A percentile compares a stretch with the other conserved stretches of the same genome.
phyloP scores from a whole-genome alignment of 768 basidiomycete species.

The Pilatotrama ljubarskyi region DNA sequence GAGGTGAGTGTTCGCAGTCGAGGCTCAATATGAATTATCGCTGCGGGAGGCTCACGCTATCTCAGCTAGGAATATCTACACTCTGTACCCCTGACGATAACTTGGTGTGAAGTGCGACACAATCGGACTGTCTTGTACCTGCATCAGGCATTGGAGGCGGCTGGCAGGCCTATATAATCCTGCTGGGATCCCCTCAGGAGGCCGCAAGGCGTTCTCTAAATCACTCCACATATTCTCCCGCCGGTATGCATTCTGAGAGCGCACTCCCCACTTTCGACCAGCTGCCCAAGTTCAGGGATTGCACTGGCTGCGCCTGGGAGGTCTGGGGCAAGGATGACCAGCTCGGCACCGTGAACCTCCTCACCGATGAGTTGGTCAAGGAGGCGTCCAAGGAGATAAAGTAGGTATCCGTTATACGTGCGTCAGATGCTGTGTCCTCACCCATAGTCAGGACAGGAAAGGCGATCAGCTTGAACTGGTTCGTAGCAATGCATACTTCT shows the following conservation, averaged over 20 bases:
- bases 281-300: conserved; percentile 42
- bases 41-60: too few relatives aligned
- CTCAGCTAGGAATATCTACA: too few relatives aligned
- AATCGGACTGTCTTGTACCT: background rate
- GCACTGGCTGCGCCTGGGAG: conserved; percentile 64
- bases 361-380: conserved; percentile 65
- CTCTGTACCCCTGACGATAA: too few relatives aligned
- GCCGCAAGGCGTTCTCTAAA: background rate
- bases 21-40: too few relatives aligned
- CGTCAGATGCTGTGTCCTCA: background rate
- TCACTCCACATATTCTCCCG: background rate
- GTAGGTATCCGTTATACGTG: conserved; percentile 37
- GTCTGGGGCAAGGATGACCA: conserved; percentile 68
- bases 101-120: too few relatives aligned
- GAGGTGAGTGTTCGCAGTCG: too few relatives aligned
- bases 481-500: conserved; percentile 25
- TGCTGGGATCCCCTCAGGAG: background rate
- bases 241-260: conserved; percentile 16
- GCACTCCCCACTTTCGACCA: conserved; percentile 50
- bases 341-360: conserved; percentile 64
- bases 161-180: background rate
- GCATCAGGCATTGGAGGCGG: background rate
- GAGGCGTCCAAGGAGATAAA: conserved; percentile 55
- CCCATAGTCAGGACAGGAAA: conserved; percentile 46
- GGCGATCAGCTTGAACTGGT: conserved; percentile 65